Base-by-base conservation (phyloP, 345 rosid species). In the Turnera subulata region DNA sequence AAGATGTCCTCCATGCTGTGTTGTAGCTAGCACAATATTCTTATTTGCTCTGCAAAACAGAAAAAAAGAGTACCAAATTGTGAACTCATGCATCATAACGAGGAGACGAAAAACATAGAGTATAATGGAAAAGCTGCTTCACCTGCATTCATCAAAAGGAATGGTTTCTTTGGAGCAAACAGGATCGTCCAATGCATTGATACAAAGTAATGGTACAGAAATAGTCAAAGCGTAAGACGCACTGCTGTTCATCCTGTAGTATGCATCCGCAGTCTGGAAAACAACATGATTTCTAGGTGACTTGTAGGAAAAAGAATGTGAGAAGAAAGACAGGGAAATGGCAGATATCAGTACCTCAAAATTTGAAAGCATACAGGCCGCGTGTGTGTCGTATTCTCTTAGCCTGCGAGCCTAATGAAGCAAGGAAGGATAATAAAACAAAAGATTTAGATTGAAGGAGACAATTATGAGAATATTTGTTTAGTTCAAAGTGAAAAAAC, bases 91-190 rank as follows among this genome's bases (percentile, higher is more conserved):
- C n/a, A 23, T 23, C 6, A 16, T 7, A 11, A 24, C n/a, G 4
- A 13, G 37, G 21, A 40, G 1, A 22, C 13, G 38, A 35, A 60
- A 50, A 29, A 8, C 35, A 29, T 3, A 29, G 35, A 29, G 35
- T 29, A 29, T 29, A 25, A 48, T 14, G 14, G 43, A 33, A 13
- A 40, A 52, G 16, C 33, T 21, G 39, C 15, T 35, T 57, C 35
- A 64, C 80, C 76, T 60, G 53, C 76, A 71, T 62, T 76, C 80
- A 71, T 76, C 76, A 73, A 65, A 68, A 39, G 74, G 80, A 47
- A 71, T 76, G 45, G 80, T 68, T 68, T 76, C 80, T 17, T 62
- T 57, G 1, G 76, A 67, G 26, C 80, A 76, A 39, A 76, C 71
- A 12, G 80, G 80, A 62, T 71, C 80, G 38, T 76, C 80, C 55